phyloP scores from a whole-genome alignment of 208 protist species.

The Crithidia sp. region DNA sequence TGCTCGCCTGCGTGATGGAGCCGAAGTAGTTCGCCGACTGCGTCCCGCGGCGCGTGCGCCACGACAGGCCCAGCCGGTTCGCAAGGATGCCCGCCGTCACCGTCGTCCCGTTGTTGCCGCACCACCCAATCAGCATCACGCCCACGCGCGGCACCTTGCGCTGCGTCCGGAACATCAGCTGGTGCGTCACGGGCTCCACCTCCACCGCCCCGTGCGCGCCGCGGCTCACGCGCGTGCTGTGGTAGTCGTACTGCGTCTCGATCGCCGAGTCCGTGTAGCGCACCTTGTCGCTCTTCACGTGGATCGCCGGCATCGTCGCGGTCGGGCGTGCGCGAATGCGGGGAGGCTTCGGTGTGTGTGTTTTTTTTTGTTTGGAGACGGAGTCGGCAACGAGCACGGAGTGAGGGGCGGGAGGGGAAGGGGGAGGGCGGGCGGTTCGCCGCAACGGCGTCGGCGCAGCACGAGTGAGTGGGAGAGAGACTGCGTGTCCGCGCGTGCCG shows the following conservation, averaged over 20 bases:
- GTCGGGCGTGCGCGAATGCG: no score
- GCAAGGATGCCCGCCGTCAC: slow-evolving; percentile 97
- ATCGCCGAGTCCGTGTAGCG: slow-evolving; percentile 84
- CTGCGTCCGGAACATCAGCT: slow-evolving; percentile 91
- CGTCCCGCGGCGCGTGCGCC: slow-evolving; percentile 93
- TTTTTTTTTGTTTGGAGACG: no score
- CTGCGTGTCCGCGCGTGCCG: no score
- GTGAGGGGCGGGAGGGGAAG: no score
- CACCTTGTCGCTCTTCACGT: slow-evolving; percentile 63
- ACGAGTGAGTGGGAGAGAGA: no score
- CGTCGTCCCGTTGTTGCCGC: slow-evolving; percentile 99
- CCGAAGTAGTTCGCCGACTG: slow-evolving; percentile 97
- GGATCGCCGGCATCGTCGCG: slow-evolving; percentile 44
- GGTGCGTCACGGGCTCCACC: slow-evolving; percentile 69
- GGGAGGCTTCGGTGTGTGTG: no score
- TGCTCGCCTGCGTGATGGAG: slow-evolving; percentile 96
- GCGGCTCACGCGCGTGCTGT: slow-evolving; percentile 66
- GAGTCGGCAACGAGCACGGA: no score
- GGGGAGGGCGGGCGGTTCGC: no score
- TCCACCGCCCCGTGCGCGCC: slow-evolving; percentile 45
- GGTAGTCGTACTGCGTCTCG: slow-evolving; percentile 84
- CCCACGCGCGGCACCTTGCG: slow-evolving; percentile 86
- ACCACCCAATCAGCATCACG: slow-evolving; percentile 97
- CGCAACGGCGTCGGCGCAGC: no score
- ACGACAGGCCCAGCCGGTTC: slow-evolving; percentile 93